Conservation (phyloP, 2,329 filamentous ascomycete species). For the Celoporthe dispersa region DNA sequence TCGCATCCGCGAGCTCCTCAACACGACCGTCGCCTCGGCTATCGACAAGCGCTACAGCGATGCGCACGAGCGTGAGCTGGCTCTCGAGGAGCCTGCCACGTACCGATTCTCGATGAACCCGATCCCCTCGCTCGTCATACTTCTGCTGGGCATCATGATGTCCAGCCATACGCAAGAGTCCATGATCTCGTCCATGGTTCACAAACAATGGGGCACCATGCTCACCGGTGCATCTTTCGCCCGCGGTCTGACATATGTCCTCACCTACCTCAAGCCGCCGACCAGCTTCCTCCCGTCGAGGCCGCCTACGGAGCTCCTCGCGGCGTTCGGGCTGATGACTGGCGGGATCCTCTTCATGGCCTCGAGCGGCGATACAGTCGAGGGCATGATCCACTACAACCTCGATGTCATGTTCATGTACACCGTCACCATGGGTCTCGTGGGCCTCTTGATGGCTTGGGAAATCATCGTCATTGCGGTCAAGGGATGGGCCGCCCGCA, state of each 20-base stretch:
- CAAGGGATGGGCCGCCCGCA: slow-evolving; percentile 80
- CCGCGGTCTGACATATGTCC: slow-evolving; percentile 77
- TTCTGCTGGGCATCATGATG: slow-evolving; percentile 94
- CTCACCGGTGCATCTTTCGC: slow-evolving; percentile 81
- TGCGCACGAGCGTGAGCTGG: slow-evolving; percentile 50
- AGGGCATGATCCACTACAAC: slow-evolving; percentile 74
- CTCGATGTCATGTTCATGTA: slow-evolving; percentile 94
- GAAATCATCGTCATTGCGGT: slow-evolving; percentile 76
- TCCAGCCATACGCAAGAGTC: slow-evolving; percentile 83
- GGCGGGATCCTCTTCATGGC: slow-evolving; percentile 93
- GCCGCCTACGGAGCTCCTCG: slow-evolving; percentile 87
- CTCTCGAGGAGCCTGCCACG: slow-evolving; percentile 62
- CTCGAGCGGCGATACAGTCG: slow-evolving; percentile 75
- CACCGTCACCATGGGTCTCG: slow-evolving; percentile 83
- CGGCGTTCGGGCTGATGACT: slow-evolving; percentile 82
- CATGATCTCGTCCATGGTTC: slow-evolving; percentile 88
- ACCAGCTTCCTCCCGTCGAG: slow-evolving; percentile 79
- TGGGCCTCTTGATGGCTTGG: slow-evolving; percentile 85
- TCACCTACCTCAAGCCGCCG: slow-evolving; percentile 80
- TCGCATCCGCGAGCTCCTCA: slow-evolving; percentile 69
- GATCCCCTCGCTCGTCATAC: slow-evolving; percentile 82
- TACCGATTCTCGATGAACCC: slow-evolving; percentile 85
- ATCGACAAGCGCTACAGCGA: slow-evolving; percentile 39
- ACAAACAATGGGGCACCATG: slow-evolving; percentile 90
- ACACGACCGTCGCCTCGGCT: slow-evolving; percentile 51